Evolutionary conservation across 306 rosid species (phyloP), one percentile per base, ranked within the genome.

Genomic region (Glycine latifolia): DNA sequence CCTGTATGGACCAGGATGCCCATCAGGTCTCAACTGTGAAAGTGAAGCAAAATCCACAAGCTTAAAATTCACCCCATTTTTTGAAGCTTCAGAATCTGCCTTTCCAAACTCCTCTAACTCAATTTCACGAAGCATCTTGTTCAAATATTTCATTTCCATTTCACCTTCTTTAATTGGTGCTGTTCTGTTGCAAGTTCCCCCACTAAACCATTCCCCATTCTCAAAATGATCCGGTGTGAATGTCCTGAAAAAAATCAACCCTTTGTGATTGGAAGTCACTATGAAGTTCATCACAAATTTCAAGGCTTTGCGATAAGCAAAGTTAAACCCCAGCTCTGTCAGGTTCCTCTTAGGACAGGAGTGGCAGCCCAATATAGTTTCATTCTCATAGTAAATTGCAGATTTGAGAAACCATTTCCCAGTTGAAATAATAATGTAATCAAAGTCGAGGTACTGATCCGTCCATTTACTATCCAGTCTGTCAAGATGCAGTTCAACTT

Each of bases 341-440:
- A 87, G 81, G 78, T 91, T 92, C 79, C 86, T 87, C 63, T 83
- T 88, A 10, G 97, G 83, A 84, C 98, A 93, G 81, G 49, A 33
- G 79, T 96, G 99, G 86, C 99, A 96, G 61, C 99, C 99, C 81
- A 93, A 15, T 49, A 89, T 86, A 76, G 87, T 86, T 67, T 88
- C 80, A 46, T 90, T 87, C 88, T 92, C 97, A 80, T 93, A 70
- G 90, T 93, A 96, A 84, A 96, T 79, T 75, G 99, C 76, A 65
- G 94, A 62, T 88, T 96, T 96, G 77, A 96, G 92, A 90, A 92
- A 96, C 99, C 98, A 96, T 86, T 93, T 90, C 71, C 99, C 99
- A 0, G 93, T 92, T 41, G 99, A 91, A 87, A 96, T 83, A 46
- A 96, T 89, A 87, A 96, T 86, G 91, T 91, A 93, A 81, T 96